Evolutionary conservation across 495 filamentous ascomycete genomes (phyloP).

Genomic region (Aspergillus cavernicola): DNA sequence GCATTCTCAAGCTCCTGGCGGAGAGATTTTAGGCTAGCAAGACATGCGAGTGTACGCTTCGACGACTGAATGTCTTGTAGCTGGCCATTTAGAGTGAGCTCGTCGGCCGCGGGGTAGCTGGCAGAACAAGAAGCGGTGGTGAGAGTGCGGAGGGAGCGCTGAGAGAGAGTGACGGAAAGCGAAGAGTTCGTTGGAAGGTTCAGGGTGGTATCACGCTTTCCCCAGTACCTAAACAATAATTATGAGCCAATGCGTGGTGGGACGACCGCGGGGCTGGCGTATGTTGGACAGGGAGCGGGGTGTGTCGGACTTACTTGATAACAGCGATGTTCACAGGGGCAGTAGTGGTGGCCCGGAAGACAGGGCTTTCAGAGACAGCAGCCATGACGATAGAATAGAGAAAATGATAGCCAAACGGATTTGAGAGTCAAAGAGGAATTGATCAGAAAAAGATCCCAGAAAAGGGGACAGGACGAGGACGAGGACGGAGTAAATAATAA

Average conservation of each 20-base stretch:
- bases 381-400: constrained; percentile 36
- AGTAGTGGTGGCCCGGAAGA: constrained; percentile 91
- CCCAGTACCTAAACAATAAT: constrained; percentile 74
- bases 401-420: not conserved
- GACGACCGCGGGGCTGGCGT: constrained; percentile 5
- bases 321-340: constrained; percentile 99
- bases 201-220: constrained; percentile 85
- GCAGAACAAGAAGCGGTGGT: constrained; percentile 92
- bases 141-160: constrained; percentile 87
- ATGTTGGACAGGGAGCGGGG: constrained; percentile 15
- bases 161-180: constrained; percentile 91
- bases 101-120: constrained; percentile 65
- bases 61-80: constrained; percentile 74
- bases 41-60: constrained; percentile 85
- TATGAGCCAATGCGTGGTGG: constrained; percentile 23
- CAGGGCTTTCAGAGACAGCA: constrained; percentile 33
- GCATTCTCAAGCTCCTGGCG: constrained; percentile 68
- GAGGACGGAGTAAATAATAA: constrained; percentile 1
- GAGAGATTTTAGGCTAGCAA: constrained; percentile 75
- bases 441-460: not conserved
- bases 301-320: constrained; percentile 68
- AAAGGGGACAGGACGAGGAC: not conserved
- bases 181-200: constrained; percentile 98
- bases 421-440: not conserved
- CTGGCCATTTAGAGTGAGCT: constrained; percentile 78